phyloP scores from a whole-genome alignment of 1,139 yeast species.

The Suhomyces taliae region DNA sequence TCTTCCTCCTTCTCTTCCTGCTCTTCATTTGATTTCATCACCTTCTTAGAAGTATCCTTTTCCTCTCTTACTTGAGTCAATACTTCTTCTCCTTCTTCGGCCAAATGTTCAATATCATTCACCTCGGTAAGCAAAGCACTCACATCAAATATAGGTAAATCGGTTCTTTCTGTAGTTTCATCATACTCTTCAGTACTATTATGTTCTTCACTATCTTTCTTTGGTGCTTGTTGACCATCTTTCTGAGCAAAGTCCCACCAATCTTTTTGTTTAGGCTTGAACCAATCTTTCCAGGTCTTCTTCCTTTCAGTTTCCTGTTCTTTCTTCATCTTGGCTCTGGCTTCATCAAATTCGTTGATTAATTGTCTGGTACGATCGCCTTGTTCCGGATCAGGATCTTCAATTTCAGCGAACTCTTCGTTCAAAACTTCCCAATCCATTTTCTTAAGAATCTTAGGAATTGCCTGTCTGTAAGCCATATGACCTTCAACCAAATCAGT shows the following conservation, averaged over 20 bases:
- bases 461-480: conserved; percentile 92
- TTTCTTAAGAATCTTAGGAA: conserved; percentile 72
- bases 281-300: conserved; percentile 61
- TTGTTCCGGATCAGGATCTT: conserved; percentile 92
- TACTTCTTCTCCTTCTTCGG: conserved; percentile 19
- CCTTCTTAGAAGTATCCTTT: conserved; percentile 12
- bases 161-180: conserved; percentile 7
- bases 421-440: conserved; percentile 80
- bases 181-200: conserved; percentile 10
- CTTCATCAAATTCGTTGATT: conserved; percentile 81
- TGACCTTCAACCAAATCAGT: conserved; percentile 91
- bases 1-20: conserved; percentile 18
- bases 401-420: conserved; percentile 94
- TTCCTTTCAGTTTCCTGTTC: conserved; percentile 34
- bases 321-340: conserved; percentile 57
- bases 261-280: conserved; percentile 74
- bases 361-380: conserved; percentile 79
- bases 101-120: conserved; percentile 39
- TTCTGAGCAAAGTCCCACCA: conserved; percentile 74
- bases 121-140: conserved; percentile 48
- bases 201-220: neutral
- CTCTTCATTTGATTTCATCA: conserved; percentile 21
- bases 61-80: conserved; percentile 18
- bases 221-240: neutral
- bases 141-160: conserved; percentile 43